These are phyloP conservation scores for Microdochium bolleyi DNA, from an alignment of 2,329 filamentous ascomycete genomes.

Conservation along the genomic window DNA sequence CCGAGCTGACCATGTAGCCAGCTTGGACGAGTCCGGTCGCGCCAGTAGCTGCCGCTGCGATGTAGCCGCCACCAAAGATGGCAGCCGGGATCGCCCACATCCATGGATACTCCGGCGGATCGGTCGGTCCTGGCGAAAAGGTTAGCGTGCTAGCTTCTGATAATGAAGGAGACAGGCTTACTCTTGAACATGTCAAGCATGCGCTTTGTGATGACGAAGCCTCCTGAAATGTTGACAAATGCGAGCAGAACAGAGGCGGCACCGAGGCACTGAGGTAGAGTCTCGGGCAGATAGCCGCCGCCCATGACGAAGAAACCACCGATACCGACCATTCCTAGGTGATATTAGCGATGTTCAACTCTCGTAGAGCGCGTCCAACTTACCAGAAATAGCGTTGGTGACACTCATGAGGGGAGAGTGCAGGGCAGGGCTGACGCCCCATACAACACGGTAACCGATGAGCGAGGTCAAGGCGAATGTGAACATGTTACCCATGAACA, in stretches of 20 bases:
- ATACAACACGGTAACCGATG: conserved; percentile 82
- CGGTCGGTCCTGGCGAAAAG: conserved; percentile 56
- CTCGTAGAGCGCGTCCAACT: not conserved
- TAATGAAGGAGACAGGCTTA: conserved; percentile 19
- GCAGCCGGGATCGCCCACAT: conserved; percentile 71
- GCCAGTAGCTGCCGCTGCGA: conserved; percentile 73
- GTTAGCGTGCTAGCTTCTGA: conserved; percentile 15
- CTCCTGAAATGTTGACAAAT: conserved; percentile 82
- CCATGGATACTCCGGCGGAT: conserved; percentile 84
- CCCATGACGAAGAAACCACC: conserved; percentile 86
- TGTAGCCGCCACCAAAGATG: conserved; percentile 72
- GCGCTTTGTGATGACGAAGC: conserved; percentile 85
- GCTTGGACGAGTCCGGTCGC: conserved; percentile 80
- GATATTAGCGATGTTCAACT: conserved; percentile 7
- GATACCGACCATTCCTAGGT: conserved; percentile 71
- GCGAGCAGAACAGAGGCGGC: conserved; percentile 74
- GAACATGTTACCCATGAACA: conserved; percentile 85
- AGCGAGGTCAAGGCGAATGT: conserved; percentile 77
- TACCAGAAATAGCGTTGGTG: conserved; percentile 82
- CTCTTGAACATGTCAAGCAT: conserved; percentile 92
- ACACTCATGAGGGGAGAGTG: conserved; percentile 90
- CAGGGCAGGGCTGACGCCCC: conserved; percentile 76
- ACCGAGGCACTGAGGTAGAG: conserved; percentile 70
- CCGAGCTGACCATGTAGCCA: conserved; percentile 76
- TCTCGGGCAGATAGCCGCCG: conserved; percentile 69